Evolutionary conservation across 2,329 filamentous ascomycete genomes (phyloP).

Genomic region (Aureobasidium pullulans): DNA sequence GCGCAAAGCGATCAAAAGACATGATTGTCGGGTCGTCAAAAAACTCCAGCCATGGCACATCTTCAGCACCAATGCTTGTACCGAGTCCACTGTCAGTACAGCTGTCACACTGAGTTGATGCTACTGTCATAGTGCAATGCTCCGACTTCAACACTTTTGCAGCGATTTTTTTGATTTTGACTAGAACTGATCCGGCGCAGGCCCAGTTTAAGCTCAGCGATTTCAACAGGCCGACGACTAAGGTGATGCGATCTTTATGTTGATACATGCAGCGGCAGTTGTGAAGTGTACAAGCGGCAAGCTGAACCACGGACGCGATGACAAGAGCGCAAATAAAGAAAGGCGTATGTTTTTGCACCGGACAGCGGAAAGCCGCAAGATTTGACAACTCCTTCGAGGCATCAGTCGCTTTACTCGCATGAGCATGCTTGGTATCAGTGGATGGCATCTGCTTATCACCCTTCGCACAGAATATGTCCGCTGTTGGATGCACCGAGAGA

Average conservation of each 20-base stretch:
- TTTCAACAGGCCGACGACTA: slow-evolving; percentile 73
- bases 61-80: neutral
- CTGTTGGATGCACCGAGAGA: slow-evolving; percentile 51
- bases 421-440: slow-evolving; percentile 47
- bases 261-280: slow-evolving; percentile 51
- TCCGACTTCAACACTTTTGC: slow-evolving; percentile 1
- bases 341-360: slow-evolving; percentile 63
- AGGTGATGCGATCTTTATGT: slow-evolving; percentile 59
- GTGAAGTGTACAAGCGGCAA: slow-evolving; percentile 65
- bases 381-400: slow-evolving; percentile 71
- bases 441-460: slow-evolving; percentile 45
- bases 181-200: slow-evolving; percentile 60
- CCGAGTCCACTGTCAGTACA: slow-evolving; percentile 5
- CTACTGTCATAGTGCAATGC: neutral
- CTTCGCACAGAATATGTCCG: slow-evolving; percentile 31
- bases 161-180: slow-evolving; percentile 69
- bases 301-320: slow-evolving; percentile 70
- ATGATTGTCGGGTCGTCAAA: neutral
- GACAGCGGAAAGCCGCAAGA: slow-evolving; percentile 65
- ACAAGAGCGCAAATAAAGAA: slow-evolving; percentile 79
- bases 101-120: neutral
- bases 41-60: slow-evolving; percentile 6
- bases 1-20: neutral
- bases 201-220: slow-evolving; percentile 63
- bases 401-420: slow-evolving; percentile 73